Evolutionary conservation across 805 yeast species (phyloP).

Genomic region (Ogataea nakhonphanomensis): DNA sequence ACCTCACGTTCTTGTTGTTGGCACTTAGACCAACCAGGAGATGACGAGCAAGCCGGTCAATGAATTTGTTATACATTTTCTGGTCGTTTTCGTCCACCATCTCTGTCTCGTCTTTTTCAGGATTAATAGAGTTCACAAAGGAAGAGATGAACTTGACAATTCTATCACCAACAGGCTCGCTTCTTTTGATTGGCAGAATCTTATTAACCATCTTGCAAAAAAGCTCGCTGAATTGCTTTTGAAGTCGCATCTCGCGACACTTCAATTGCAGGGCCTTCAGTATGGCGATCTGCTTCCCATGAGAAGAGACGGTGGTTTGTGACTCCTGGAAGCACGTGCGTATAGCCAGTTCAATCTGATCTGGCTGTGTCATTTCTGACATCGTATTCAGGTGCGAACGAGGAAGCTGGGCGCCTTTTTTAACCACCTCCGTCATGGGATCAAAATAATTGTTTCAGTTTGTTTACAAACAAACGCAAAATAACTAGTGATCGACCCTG

Average conservation of each 20-base stretch:
- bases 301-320: constrained; percentile 70
- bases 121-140: constrained; percentile 50
- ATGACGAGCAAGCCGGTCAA: constrained; percentile 60
- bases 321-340: constrained; percentile 78
- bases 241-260: constrained; percentile 49
- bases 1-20: constrained; percentile 71
- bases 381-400: constrained; percentile 12
- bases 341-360: constrained; percentile 44
- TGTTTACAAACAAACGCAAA: constrained; percentile 7
- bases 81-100: constrained; percentile 33
- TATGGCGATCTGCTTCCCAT: constrained; percentile 66
- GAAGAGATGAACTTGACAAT: constrained; percentile 64
- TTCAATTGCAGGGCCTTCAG: constrained; percentile 55
- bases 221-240: constrained; percentile 55
- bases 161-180: constrained; percentile 71
- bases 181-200: constrained; percentile 62
- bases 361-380: constrained; percentile 16
- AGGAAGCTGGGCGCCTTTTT: constrained; percentile 1
- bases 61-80: constrained; percentile 46
- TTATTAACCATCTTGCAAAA: constrained; percentile 64
- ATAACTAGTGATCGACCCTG: constrained; percentile 1
- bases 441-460: constrained; percentile 10
- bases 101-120: constrained; percentile 32
- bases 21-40: constrained; percentile 77
- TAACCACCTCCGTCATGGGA: constrained; percentile 6